phyloP scores from a whole-genome alignment of 257 asterid species.

The Euphrasia confusa region DNA sequence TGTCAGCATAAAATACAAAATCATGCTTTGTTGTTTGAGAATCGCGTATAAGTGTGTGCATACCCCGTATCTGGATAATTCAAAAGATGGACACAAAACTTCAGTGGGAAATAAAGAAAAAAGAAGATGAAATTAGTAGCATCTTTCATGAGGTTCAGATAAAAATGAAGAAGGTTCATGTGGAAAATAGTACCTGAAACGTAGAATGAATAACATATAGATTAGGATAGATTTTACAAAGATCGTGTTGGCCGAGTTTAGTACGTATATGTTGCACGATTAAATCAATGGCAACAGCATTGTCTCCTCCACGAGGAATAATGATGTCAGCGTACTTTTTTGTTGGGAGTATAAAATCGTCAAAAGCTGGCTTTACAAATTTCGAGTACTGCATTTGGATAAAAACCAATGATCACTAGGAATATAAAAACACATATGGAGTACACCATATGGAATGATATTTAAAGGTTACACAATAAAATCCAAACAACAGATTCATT shows the following conservation, averaged over 20 bases:
- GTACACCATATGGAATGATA: neutral
- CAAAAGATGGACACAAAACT: conserved; percentile 13
- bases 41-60: conserved; percentile 89
- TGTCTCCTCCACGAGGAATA: conserved; percentile 91
- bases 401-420: conserved; percentile 12
- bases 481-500: neutral
- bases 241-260: conserved; percentile 86
- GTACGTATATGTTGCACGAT: conserved; percentile 85
- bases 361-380: conserved; percentile 87
- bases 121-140: neutral
- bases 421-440: neutral
- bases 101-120: neutral
- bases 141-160: neutral
- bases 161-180: neutral
- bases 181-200: conserved; percentile 54
- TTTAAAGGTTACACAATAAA: neutral
- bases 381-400: conserved; percentile 66
- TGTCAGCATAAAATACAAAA: conserved; percentile 62
- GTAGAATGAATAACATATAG: conserved; percentile 77
- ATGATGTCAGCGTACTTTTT: conserved; percentile 84
- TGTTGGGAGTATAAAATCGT: conserved; percentile 80
- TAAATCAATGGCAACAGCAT: conserved; percentile 83
- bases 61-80: conserved; percentile 69
- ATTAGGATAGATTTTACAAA: conserved; percentile 83
- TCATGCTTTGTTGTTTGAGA: conserved; percentile 70